Evolutionary conservation across 768 basidiomycete species (phyloP).

Genomic region (Xerocomellus amylosporus): DNA sequence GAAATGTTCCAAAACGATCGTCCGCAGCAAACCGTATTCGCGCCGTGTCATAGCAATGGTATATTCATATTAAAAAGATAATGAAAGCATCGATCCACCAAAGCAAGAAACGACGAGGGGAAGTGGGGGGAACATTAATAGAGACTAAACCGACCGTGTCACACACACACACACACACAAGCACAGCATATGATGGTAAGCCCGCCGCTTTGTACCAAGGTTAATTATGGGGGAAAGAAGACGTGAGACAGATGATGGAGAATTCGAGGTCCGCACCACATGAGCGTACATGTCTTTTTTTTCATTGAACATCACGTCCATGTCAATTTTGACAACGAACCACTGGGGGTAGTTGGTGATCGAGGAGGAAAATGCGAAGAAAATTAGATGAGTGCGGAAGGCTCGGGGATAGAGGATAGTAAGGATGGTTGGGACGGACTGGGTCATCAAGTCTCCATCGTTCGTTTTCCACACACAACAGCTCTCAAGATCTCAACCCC

Average conservation of each 20-base stretch:
- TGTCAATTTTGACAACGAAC: slow-evolving; percentile 8
- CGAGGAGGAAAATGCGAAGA: slow-evolving; percentile 10
- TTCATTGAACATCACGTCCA: slow-evolving; percentile 9
- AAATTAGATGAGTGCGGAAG: slow-evolving; percentile 28
- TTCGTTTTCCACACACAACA: slow-evolving; percentile 7
- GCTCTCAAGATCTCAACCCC: not conserved
- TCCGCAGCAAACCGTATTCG: not conserved
- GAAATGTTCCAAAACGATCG: too few relatives aligned
- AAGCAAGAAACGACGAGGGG: not conserved
- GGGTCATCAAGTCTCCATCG: slow-evolving; percentile 33
- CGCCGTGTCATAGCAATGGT: slow-evolving; percentile 1
- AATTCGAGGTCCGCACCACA: slow-evolving; percentile 29
- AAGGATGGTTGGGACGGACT: slow-evolving; percentile 37
- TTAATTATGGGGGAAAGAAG: slow-evolving; percentile 13
- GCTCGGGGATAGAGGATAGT: slow-evolving; percentile 21
- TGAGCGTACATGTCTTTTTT: slow-evolving; percentile 15
- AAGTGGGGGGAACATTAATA: not conserved
- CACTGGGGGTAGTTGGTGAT: slow-evolving; percentile 14
- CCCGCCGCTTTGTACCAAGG: slow-evolving; percentile 22
- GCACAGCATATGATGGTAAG: slow-evolving; percentile 4
- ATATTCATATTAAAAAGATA: slow-evolving; percentile 21
- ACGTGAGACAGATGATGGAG: slow-evolving; percentile 20
- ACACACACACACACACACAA: slow-evolving; percentile 18
- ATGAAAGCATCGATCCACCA: slow-evolving; percentile 7
- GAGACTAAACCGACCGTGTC: slow-evolving; percentile 34